Conservation (phyloP, 306 rosid species). For the Cucumis hystrix region DNA sequence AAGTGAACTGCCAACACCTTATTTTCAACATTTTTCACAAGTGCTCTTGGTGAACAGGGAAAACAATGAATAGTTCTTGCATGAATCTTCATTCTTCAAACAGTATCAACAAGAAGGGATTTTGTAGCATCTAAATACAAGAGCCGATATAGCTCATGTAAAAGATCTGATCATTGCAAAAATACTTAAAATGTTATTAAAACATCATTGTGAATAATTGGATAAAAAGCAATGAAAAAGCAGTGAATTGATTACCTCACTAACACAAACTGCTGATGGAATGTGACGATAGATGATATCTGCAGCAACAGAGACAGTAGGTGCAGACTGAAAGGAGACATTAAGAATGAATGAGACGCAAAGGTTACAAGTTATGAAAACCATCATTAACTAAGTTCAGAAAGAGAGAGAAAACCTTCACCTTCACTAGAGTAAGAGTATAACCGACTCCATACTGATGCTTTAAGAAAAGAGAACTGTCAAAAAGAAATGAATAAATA, state of each 20-base stretch:
- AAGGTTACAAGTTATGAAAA: neutral
- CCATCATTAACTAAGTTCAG: slow-evolving; percentile 6
- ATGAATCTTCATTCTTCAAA: neutral
- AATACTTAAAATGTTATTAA: neutral
- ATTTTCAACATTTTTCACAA: neutral
- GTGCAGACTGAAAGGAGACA: slow-evolving; percentile 57
- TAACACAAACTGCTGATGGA: slow-evolving; percentile 86
- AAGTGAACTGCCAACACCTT: neutral
- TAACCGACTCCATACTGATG: slow-evolving; percentile 95
- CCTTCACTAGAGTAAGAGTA: slow-evolving; percentile 84
- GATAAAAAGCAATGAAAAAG: neutral
- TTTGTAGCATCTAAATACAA: neutral
- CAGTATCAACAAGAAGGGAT: neutral
- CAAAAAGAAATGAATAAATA: slow-evolving; percentile 13
- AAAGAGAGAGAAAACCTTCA: slow-evolving; percentile 26
- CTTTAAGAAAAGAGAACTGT: slow-evolving; percentile 93
- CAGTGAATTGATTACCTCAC: slow-evolving; percentile 49
- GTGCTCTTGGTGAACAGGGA: neutral
- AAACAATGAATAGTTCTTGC: neutral
- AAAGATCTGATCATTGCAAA: neutral
- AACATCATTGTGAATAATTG: neutral
- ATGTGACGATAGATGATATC: slow-evolving; percentile 76
- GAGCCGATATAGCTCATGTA: neutral
- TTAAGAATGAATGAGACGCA: slow-evolving; percentile 6
- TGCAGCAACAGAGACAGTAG: slow-evolving; percentile 69